These are phyloP conservation scores for Phytopythium boreale DNA, from an alignment of 352 stramenopile species.

Conservation along the genomic window DNA sequence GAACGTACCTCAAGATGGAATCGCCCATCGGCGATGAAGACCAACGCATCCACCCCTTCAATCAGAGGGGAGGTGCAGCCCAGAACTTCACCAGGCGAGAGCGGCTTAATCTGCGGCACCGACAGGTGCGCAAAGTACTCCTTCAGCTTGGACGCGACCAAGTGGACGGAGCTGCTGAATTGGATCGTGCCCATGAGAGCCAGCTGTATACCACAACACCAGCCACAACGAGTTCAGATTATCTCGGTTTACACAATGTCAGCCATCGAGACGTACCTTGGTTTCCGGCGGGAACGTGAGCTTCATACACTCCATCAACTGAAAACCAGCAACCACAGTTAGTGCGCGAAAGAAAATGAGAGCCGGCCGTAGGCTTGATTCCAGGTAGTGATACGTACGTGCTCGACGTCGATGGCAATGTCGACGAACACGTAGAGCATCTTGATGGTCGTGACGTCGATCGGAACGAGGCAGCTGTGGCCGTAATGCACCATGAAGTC, in stretches of 20 bases:
- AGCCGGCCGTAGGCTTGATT: not conserved
- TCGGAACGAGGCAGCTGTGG: conserved; percentile 98
- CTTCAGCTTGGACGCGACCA: conserved; percentile 68
- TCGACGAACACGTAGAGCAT: conserved; percentile 99
- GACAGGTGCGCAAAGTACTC: conserved; percentile 79
- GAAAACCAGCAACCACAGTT: not conserved
- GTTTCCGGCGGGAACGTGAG: conserved; percentile 79
- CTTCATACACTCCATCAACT: conserved; percentile 95
- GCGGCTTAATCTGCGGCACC: conserved; percentile 96
- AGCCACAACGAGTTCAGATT: not conserved
- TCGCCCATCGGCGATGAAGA: conserved; percentile 98
- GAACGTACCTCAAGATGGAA: conserved; percentile 97
- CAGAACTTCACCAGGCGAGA: conserved; percentile 97
- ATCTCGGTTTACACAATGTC: not conserved
- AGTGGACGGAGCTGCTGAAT: conserved; percentile 91
- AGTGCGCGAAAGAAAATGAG: not conserved
- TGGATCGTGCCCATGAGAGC: conserved; percentile 96
- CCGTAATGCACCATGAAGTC: conserved; percentile 99
- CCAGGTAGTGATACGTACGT: conserved; percentile 48
- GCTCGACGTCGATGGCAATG: conserved; percentile 97
- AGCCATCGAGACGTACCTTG: conserved; percentile 34
- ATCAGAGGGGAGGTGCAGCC: conserved; percentile 97
- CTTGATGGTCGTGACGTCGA: conserved; percentile 94
- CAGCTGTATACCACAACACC: conserved; percentile 39
- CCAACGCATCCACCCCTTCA: conserved; percentile 89